Evolutionary conservation across 495 filamentous ascomycete genomes (phyloP).

Genomic region (Aspergillus panamensis): DNA sequence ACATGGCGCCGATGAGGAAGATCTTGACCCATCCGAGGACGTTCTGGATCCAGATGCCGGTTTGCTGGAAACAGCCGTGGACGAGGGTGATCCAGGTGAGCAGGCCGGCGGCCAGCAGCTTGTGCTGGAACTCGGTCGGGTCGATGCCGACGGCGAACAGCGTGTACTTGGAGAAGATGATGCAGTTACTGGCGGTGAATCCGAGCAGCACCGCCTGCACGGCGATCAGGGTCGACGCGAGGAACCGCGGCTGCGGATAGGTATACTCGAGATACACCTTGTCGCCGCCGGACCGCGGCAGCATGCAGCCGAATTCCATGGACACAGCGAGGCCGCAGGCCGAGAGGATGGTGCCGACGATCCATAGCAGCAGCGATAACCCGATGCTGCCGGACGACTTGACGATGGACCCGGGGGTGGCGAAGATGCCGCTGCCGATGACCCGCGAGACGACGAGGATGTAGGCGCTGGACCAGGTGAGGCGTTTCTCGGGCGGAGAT

Average conservation of each 20-base stretch:
- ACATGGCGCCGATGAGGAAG: constrained; percentile 42
- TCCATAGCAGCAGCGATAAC: constrained; percentile 60
- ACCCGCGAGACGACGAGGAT: constrained; percentile 74
- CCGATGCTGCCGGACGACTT: constrained; percentile 65
- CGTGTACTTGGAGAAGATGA: constrained; percentile 45
- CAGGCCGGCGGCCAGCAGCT: constrained; percentile 34
- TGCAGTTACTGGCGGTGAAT: constrained; percentile 55
- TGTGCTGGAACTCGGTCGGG: constrained; percentile 36
- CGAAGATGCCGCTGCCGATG: constrained; percentile 74
- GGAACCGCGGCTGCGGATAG: constrained; percentile 63
- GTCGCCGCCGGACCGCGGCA: constrained; percentile 65
- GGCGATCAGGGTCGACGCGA: constrained; percentile 65
- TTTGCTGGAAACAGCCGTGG: constrained; percentile 37
- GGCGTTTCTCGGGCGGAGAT: constrained; percentile 22
- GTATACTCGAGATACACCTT: constrained; percentile 78
- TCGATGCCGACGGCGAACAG: constrained; percentile 36
- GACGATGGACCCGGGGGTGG: constrained; percentile 67
- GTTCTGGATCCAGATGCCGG: constrained; percentile 46
- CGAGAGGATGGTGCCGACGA: constrained; percentile 57
- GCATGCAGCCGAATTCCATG: constrained; percentile 70
- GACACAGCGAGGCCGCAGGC: constrained; percentile 58
- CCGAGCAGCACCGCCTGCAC: constrained; percentile 66
- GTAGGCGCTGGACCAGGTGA: constrained; percentile 66
- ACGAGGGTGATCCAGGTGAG: constrained; percentile 37
- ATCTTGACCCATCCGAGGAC: constrained; percentile 48